phyloP scores from a whole-genome alignment of 83 land plant genomes.

The Isoetes engelmannii region DNA sequence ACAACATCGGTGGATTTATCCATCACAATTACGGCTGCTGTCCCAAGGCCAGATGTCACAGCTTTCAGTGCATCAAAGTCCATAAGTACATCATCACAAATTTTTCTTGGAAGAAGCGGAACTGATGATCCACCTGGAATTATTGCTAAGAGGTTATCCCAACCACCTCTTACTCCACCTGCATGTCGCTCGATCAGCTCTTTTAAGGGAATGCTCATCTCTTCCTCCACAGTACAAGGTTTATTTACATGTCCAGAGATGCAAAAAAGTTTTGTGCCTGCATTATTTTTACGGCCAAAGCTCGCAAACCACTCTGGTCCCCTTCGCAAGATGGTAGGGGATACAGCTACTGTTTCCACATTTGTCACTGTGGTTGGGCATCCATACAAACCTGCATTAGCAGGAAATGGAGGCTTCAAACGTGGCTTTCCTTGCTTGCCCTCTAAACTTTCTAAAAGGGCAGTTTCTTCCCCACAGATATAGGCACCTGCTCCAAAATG shows the following conservation, averaged over 20 bases:
- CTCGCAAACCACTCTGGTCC: conserved; percentile 99
- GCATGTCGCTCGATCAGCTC: conserved; percentile 88
- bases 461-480: conserved; percentile 96
- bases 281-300: conserved; percentile 91
- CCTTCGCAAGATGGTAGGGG: conserved; percentile 81
- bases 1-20: conserved; percentile 92
- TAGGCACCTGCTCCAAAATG: conserved; percentile 97
- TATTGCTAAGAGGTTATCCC: conserved; percentile 87
- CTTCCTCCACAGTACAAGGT: conserved; percentile 95
- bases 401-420: conserved; percentile 94
- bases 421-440: conserved; percentile 94
- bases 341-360: conserved; percentile 93
- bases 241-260: conserved; percentile 91
- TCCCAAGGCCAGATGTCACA: conserved; percentile 81
- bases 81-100: conserved; percentile 90
- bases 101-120: conserved; percentile 64
- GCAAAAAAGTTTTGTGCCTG: conserved; percentile 94
- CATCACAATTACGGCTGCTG: conserved; percentile 92
- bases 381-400: conserved; percentile 88
- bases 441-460: conserved; percentile 82
- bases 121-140: conserved; percentile 95
- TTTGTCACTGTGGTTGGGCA: conserved; percentile 94
- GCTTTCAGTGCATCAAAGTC: conserved; percentile 93
- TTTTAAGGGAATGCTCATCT: conserved; percentile 87
- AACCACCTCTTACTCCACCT: conserved; percentile 94